A percentile compares a stretch with the other conserved stretches of the same genome.
These are phyloP conservation scores for Castanopsis chinensis DNA, from an alignment of 306 rosid genomes.

Conservation along the genomic window DNA sequence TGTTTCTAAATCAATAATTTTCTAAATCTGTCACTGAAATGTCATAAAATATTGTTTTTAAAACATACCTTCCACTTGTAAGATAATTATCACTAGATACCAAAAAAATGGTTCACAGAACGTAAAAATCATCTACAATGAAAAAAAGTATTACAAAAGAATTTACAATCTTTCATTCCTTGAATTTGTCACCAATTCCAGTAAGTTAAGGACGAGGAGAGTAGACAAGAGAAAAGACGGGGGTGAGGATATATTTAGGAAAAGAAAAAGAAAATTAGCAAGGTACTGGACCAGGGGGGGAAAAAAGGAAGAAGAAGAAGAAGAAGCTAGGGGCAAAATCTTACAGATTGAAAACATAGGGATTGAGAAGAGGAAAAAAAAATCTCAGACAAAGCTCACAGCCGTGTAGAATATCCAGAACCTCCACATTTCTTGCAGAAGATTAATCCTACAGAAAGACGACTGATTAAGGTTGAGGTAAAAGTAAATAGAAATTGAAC, in stretches of 20 bases:
- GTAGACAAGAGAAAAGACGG: not conserved
- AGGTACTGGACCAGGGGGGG: not conserved
- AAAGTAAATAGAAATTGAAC: constrained; percentile 1
- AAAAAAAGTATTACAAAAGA: not conserved
- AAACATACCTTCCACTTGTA: not conserved
- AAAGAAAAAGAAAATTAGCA: not conserved
- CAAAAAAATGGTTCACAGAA: not conserved
- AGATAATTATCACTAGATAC: not conserved
- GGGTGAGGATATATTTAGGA: no score
- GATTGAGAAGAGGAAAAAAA: not conserved
- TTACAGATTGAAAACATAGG: constrained; percentile 1
- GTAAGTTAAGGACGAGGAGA: not conserved
- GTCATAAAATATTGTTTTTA: not conserved
- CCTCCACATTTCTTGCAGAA: constrained; percentile 97
- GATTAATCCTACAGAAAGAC: constrained; percentile 61
- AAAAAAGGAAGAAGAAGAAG: not conserved
- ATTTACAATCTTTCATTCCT: not conserved
- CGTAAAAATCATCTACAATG: not conserved
- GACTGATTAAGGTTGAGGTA: constrained; percentile 15
- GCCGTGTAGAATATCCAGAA: constrained; percentile 93
- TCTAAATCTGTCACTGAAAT: not conserved
- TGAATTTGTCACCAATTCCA: not conserved
- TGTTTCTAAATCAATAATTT: no score
- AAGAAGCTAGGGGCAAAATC: not conserved
- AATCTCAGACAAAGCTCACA: constrained; percentile 36